Base-by-base conservation (phyloP, 2,329 filamentous ascomycete species). In the Neonectria neomacrospora region DNA sequence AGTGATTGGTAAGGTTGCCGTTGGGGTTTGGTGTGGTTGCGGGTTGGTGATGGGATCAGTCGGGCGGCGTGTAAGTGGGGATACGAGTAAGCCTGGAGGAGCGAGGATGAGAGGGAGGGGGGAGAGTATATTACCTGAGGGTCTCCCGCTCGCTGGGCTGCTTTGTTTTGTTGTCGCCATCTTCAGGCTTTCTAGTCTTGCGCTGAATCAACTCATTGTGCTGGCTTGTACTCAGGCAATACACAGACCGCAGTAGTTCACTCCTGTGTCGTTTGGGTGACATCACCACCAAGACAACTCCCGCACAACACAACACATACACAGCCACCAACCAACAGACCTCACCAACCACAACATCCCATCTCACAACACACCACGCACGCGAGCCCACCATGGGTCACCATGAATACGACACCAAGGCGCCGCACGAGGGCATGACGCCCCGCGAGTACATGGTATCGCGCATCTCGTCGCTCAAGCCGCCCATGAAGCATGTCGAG, bases 391-490 rank as follows among this genome's bases (percentile, higher is more conserved):
- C 7, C 11, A 73, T 73, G 71, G 66, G 61, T 65, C 64, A 73
- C 34, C 55, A 71, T 51, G 72, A 75, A 59, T 74, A 72, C 28
- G 72, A 72, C 44, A 78, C 78, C 61, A 68, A 78, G 34, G 77
- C 83, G 56, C 80, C 82, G 45, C 78, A 84, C 64, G 79, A 84
- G 67, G 80, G 80, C 78, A 86, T 85, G 83, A 78, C 81, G n/a
- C 66, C 71, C 1, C 71, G 79, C 23, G 72, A 76, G 47, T 89
- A 88, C 73, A 52, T 83, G 14, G 71, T 73, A 5, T 86, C 87
- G 64, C 85, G 88, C 58, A 65, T 89, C 69, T 80, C 81, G 11
- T 81, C 83, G 16, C 81, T 90, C 56, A 87, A 84, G 75, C 88
- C 88, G 39, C 84, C 84, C 2, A 85, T 88, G 81, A 74, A 80